phyloP scores from a whole-genome alignment of 2,329 filamentous ascomycete species.

The Boeremia exigua region DNA sequence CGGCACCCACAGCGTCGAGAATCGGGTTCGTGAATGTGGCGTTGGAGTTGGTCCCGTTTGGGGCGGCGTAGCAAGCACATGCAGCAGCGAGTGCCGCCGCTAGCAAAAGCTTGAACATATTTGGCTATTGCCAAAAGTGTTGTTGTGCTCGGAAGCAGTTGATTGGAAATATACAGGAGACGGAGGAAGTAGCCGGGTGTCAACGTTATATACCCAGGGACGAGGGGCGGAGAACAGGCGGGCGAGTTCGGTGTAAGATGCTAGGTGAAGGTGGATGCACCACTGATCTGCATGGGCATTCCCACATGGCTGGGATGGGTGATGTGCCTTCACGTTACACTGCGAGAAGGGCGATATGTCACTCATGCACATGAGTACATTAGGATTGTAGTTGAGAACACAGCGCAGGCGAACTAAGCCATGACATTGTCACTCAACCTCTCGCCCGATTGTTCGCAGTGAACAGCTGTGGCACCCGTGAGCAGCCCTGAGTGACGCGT shows the following conservation, averaged over 20 bases:
- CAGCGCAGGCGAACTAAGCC: neutral
- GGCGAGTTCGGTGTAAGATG: slow-evolving; percentile 5
- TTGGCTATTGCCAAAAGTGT: neutral
- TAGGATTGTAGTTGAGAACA: neutral
- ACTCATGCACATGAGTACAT: neutral
- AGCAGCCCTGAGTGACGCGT: neutral
- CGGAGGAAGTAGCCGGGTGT: neutral
- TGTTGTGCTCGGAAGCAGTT: neutral
- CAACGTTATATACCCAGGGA: neutral
- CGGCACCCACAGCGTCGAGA: slow-evolving; percentile 49
- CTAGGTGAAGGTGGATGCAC: slow-evolving; percentile 4
- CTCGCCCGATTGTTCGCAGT: neutral
- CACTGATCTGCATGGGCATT: slow-evolving; percentile 6
- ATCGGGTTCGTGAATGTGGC: slow-evolving; percentile 56
- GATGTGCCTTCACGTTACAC: neutral
- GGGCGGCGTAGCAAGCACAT: slow-evolving; percentile 20
- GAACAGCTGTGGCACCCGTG: neutral
- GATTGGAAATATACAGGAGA: neutral
- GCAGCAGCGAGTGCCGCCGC: slow-evolving; percentile 26
- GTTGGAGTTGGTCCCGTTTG: slow-evolving; percentile 19
- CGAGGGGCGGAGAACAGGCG: slow-evolving; percentile 2
- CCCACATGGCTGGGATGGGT: slow-evolving; percentile 5
- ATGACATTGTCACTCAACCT: neutral
- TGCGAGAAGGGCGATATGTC: neutral
- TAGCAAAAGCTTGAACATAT: slow-evolving; percentile 30